Evolutionary conservation across 2,329 filamentous ascomycete species (phyloP), one percentile per base, ranked within the genome.

Genomic region (Penicillium nordicum): DNA sequence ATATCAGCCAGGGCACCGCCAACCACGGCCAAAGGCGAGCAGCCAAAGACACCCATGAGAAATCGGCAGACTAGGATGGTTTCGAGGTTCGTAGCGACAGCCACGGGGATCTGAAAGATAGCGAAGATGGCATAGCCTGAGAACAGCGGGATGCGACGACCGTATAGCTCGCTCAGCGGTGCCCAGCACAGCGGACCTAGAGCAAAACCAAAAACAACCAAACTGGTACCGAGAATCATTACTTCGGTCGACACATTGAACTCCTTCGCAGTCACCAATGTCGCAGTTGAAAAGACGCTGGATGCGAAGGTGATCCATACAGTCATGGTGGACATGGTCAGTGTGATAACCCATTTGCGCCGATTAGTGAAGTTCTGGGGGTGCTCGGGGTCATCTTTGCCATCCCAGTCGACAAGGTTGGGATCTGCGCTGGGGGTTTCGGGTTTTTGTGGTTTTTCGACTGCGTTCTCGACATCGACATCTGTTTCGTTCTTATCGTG

Each of bases 1-100:
- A 83, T 69, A 63, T 84, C 82, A 5, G 75, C 75, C 18, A 82
- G 64, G 16, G 73, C 68, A 25, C 82, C 82, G 16, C 78, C 79
- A 1, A 81, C 74, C 46, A 84, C 78, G 0, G 78, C 77, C 7
- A 84, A 66, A 1, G 81, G 75, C 1, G 80, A 76, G 41, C 74
- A 76, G 3, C 77, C 81, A 58, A 81, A 82, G 4, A 79, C 47
- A 1, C 81, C 82, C 0, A 73, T 72, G 4, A 84, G 69, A 62
- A 84, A 84, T 0, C 82, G 77, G 52, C 72, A 78, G 14, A 84
- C 59, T 63, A 84, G 73, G 50, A 84, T 76, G 0, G 81, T 83
- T 30, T 80, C 62, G 0, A 83, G 46, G 59, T 84, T 82, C 25
- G 72, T 72, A 0, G 81, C 80, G 1, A 82, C 76, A 1, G 78